Base-by-base conservation (phyloP, 2,329 filamentous ascomycete species). In the Microdochium paspali region DNA sequence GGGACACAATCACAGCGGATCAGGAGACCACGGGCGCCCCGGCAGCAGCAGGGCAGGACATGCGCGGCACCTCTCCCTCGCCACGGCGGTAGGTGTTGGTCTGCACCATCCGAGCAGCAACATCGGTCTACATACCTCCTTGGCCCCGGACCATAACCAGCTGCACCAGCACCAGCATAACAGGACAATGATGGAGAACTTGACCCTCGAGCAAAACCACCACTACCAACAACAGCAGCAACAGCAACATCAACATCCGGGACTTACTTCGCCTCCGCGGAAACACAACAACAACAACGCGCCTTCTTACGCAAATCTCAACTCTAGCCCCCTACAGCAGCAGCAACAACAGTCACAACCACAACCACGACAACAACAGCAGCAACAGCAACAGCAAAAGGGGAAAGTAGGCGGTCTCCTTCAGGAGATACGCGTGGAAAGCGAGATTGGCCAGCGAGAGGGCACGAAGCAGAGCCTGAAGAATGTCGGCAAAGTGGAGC, bases 401-500 rank as follows among this genome's bases (percentile, higher is more conserved):
- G 42, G 42, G 12, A 24, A 44, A 13, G 76, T 88, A 50, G 90
- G 87, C 3, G 88, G 88, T 0, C 67, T 97, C 49, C 67, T 98
- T 48, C 89, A 95, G 64, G 88, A 97, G 67, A 95, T 98, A 58
- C 83, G 85, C 54, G 91, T 98, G 6, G 93, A 98, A 66, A 97
- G 91, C 64, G 93, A 98, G 68, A 98, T 98, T 64, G 93, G 93
- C 6, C 85, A 93, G 63, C 82, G 90, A 54, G 90, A 94, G 59
- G 84, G 86, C 50, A 88, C 89, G 24, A 95, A 93, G 69, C 91
- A 96, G 69, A 93, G 91, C 44, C 70, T 98, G 50, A 97, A 96
- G 74, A 98, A 98, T 64, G 91, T 98, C 45, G 91, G 93, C 50
- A 98, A 98, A 73, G 93, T 98, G 49, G 93, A 98, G 71, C 86